Conservation (phyloP, 2,329 filamentous ascomycete genomes). For the Plenodomus biglobosus region DNA sequence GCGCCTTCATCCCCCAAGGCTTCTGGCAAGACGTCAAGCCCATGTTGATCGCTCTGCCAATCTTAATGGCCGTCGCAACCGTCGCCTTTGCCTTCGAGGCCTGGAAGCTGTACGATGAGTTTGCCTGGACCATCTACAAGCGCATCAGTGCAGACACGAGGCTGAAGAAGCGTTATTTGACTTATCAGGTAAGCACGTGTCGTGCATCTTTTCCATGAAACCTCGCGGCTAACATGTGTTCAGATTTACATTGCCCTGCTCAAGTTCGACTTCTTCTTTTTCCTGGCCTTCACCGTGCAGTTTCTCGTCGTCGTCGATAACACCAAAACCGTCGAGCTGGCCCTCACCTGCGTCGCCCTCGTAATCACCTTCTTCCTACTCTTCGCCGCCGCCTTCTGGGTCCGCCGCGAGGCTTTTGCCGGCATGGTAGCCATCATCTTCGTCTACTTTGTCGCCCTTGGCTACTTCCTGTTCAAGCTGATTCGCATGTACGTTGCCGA, state of each 20-base stretch:
- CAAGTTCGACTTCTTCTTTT: constrained; percentile 99
- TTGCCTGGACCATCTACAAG: constrained; percentile 99
- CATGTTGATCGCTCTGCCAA: constrained; percentile 82
- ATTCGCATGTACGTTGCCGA: constrained; percentile 83
- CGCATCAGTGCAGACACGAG: constrained; percentile 96
- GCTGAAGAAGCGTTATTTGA: constrained; percentile 94
- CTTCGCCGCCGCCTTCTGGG: constrained; percentile 80
- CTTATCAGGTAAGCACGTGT: constrained; percentile 76
- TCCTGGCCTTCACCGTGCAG: constrained; percentile 96
- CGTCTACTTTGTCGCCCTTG: constrained; percentile 83
- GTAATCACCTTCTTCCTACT: constrained; percentile 90
- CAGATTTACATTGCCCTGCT: constrained; percentile 96
- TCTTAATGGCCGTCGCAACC: constrained; percentile 76
- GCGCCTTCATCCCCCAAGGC: constrained; percentile 50
- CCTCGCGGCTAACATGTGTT: constrained; percentile 13
- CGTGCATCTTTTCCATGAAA: background rate
- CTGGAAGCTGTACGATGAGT: constrained; percentile 97
- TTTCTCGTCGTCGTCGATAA: constrained; percentile 87
- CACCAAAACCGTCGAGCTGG: constrained; percentile 72
- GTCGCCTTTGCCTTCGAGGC: constrained; percentile 73
- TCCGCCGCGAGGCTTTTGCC: constrained; percentile 74
- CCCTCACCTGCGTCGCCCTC: constrained; percentile 83
- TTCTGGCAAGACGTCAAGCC: constrained; percentile 73
- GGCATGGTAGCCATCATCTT: constrained; percentile 80
- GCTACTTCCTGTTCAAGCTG: constrained; percentile 98